Percentiles rank a stretch among this genome's conserved stretches.
phyloP scores from a whole-genome alignment of 2,329 filamentous ascomycete species.

The Laburnicola sp. region DNA sequence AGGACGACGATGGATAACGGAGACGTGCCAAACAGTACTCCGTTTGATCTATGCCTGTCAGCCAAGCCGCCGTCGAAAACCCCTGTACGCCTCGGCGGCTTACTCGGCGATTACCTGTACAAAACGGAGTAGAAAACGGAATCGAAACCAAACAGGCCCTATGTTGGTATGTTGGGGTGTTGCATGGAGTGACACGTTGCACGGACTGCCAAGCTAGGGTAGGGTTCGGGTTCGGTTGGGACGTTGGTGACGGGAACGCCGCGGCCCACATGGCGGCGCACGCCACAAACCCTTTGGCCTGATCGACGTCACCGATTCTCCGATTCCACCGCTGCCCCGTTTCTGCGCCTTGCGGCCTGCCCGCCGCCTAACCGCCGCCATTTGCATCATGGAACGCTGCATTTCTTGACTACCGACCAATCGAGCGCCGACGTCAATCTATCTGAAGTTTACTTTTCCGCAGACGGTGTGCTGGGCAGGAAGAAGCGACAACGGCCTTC shows the following conservation, averaged over 20 bases:
- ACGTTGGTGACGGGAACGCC: constrained; percentile 5
- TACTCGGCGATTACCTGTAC: no score
- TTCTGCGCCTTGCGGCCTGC: constrained; percentile 16
- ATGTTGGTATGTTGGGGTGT: no score
- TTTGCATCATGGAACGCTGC: constrained; percentile 27
- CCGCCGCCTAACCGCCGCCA: constrained; percentile 2
- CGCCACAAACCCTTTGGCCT: constrained; percentile 17
- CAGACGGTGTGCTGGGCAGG: neutral
- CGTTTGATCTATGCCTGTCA: no score
- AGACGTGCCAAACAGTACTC: no score
- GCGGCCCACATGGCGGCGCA: constrained; percentile 14
- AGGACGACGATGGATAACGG: no score
- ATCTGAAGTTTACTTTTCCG: constrained; percentile 9
- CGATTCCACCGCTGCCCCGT: neutral
- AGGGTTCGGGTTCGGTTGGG: constrained; percentile 6
- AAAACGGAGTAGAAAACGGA: no score
- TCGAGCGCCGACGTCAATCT: constrained; percentile 11
- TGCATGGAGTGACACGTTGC: no score
- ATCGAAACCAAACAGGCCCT: no score
- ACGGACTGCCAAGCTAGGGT: no score
- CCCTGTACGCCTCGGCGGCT: no score
- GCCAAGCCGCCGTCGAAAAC: no score
- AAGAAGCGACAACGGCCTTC: constrained; percentile 5
- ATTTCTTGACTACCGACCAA: constrained; percentile 14
- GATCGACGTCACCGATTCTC: constrained; percentile 26